phyloP scores from a whole-genome alignment of 345 rosid species.

The Tarenaya hassleriana region DNA sequence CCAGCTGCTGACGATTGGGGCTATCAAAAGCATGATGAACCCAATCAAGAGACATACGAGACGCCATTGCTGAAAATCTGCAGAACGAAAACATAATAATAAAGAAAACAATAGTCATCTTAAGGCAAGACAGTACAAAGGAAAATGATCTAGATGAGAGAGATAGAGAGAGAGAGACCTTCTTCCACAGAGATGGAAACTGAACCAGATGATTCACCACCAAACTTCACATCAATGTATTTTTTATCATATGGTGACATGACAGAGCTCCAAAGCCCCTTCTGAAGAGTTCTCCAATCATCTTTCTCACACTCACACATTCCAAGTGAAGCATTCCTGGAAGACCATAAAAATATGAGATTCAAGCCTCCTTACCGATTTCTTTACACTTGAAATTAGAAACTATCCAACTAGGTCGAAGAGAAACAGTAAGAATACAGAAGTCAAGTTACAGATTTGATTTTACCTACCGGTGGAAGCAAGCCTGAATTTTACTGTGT shows the following conservation, averaged over 20 bases:
- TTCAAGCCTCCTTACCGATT: not conserved
- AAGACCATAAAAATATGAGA: slow-evolving; percentile 15
- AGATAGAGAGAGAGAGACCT: slow-evolving; percentile 33
- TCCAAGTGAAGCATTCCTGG: slow-evolving; percentile 69
- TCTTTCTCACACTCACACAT: slow-evolving; percentile 62
- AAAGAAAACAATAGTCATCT: not conserved
- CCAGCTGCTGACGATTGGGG: slow-evolving; percentile 83
- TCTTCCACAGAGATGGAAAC: slow-evolving; percentile 47
- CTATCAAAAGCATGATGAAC: slow-evolving; percentile 50
- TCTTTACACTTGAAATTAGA: not conserved
- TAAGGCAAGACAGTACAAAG: not conserved
- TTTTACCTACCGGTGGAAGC: slow-evolving; percentile 66
- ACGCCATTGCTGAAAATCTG: slow-evolving; percentile 86
- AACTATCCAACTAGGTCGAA: not conserved
- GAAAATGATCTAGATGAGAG: not conserved
- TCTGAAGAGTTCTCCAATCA: slow-evolving; percentile 69
- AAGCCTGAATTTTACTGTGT: slow-evolving; percentile 59
- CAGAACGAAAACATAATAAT: slow-evolving; percentile 17
- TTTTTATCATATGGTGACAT: slow-evolving; percentile 73
- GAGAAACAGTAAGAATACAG: not conserved
- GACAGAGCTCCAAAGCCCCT: slow-evolving; percentile 49
- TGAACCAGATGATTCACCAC: slow-evolving; percentile 41
- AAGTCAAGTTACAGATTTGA: not conserved
- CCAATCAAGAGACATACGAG: slow-evolving; percentile 62
- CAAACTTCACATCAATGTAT: slow-evolving; percentile 69